A percentile compares a stretch with the other conserved stretches of the same genome.
These are phyloP conservation scores for Teunomyces pallodes DNA, from an alignment of 805 yeast species.

Conservation along the genomic window DNA sequence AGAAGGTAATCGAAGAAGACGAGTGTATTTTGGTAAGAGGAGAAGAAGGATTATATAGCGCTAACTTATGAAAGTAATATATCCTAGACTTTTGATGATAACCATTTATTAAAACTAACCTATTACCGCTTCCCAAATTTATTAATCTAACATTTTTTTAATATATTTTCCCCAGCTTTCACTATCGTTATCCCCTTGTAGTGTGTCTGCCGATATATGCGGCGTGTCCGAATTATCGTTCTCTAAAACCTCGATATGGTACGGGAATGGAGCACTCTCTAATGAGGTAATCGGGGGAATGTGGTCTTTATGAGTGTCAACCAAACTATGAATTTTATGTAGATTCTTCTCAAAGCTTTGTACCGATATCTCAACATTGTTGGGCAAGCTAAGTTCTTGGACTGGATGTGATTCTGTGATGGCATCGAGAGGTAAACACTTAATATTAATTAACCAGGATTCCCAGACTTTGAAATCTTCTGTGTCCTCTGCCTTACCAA, in stretches of 20 bases:
- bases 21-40: slow-evolving; percentile 75
- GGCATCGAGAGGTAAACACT: slow-evolving; percentile 35
- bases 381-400: slow-evolving; percentile 6
- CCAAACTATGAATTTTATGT: slow-evolving; percentile 47
- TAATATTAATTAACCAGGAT: slow-evolving; percentile 58
- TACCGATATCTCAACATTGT: slow-evolving; percentile 33
- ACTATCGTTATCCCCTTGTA: slow-evolving; percentile 27
- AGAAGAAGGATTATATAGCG: slow-evolving; percentile 43
- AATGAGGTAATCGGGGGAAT: slow-evolving; percentile 73
- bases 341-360: slow-evolving; percentile 41
- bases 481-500: slow-evolving; percentile 32
- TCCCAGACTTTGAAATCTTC: slow-evolving; percentile 63
- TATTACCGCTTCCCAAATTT: not conserved
- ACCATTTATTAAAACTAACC: slow-evolving; percentile 1
- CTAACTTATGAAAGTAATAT: slow-evolving; percentile 28
- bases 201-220: not conserved
- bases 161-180: slow-evolving; percentile 40
- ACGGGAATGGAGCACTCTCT: slow-evolving; percentile 65
- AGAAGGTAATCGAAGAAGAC: slow-evolving; percentile 43
- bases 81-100: not conserved
- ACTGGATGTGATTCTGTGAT: slow-evolving; percentile 6
- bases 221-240: slow-evolving; percentile 4
- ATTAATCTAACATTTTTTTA: slow-evolving; percentile 19
- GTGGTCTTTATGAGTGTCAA: slow-evolving; percentile 58
- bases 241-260: slow-evolving; percentile 25